These are phyloP conservation scores for Boletus sp. DNA, from an alignment of 1,284 basidiomycete genomes.

Conservation along the genomic window DNA sequence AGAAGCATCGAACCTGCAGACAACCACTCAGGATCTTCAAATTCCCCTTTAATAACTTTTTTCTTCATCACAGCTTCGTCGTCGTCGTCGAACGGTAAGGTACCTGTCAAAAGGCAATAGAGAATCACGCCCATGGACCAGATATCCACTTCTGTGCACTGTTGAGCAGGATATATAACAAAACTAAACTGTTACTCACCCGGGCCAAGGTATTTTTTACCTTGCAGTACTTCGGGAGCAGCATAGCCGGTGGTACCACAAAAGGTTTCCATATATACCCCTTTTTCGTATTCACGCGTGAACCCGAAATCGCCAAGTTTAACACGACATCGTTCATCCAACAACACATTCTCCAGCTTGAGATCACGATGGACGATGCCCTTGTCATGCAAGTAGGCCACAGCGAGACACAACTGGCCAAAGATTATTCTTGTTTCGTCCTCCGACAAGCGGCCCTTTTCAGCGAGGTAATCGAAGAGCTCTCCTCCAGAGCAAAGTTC, in stretches of 20 bases:
- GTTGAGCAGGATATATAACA: constrained; percentile 1
- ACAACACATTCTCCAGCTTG: constrained; percentile 92
- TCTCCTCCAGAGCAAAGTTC: constrained; percentile 97
- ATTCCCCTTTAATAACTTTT: constrained; percentile 85
- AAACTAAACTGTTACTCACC: constrained; percentile 45
- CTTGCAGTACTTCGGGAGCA: constrained; percentile 90
- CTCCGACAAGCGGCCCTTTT: constrained; percentile 84
- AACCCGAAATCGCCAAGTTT: constrained; percentile 97
- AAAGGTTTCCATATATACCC: constrained; percentile 86
- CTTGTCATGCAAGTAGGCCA: constrained; percentile 85
- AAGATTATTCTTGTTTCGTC: constrained; percentile 83
- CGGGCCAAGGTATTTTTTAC: constrained; percentile 86
- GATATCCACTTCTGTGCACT: constrained; percentile 79
- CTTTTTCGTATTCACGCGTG: constrained; percentile 88
- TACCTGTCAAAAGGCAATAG: constrained; percentile 90
- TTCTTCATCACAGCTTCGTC: constrained; percentile 87
- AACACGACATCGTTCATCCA: constrained; percentile 83
- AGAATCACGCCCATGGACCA: constrained; percentile 97
- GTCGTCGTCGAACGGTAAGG: constrained; percentile 96
- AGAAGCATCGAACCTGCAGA: constrained; percentile 58
- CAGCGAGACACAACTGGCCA: constrained; percentile 94
- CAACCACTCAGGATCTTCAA: constrained; percentile 89
- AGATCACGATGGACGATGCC: constrained; percentile 94
- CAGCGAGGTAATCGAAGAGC: constrained; percentile 95
- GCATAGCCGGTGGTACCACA: constrained; percentile 97